Percentiles rank a stretch among this genome's conserved stretches.
These are phyloP conservation scores for Epichloe typhina DNA, from an alignment of 2,329 filamentous ascomycete genomes.

Conservation along the genomic window DNA sequence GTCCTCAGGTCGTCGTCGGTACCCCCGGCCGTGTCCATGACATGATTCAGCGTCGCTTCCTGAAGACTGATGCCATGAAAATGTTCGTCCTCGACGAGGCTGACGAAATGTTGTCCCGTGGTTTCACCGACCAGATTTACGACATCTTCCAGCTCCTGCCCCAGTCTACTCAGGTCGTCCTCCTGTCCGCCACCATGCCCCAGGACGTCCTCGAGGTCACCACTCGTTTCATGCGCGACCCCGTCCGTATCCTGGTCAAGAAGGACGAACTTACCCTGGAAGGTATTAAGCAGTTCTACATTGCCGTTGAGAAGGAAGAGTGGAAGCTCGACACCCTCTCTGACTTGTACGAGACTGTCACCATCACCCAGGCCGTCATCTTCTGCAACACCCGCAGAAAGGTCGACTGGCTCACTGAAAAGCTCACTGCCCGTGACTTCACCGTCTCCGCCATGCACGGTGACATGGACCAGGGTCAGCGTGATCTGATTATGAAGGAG, in stretches of 20 bases:
- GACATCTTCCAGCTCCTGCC: constrained; percentile 99
- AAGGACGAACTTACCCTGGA: constrained; percentile 98
- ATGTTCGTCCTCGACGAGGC: constrained; percentile 99
- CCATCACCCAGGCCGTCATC: constrained; percentile 98
- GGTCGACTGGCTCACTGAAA: constrained; percentile 99
- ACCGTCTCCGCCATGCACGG: constrained; percentile 99
- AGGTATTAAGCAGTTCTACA: constrained; percentile 99
- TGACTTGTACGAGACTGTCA: constrained; percentile 97
- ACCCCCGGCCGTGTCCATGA: constrained; percentile 97
- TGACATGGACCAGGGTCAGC: constrained; percentile 96
- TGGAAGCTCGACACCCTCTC: constrained; percentile 99
- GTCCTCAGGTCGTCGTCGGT: constrained; percentile 93
- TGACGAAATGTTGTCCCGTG: constrained; percentile 98
- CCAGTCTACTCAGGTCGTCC: constrained; percentile 95
- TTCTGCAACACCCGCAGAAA: constrained; percentile 99
- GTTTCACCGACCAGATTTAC: constrained; percentile 99
- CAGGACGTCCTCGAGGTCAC: constrained; percentile 98
- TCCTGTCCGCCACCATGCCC: constrained; percentile 96
- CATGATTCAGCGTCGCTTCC: constrained; percentile 97
- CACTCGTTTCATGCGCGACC: constrained; percentile 99
- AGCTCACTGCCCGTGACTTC: constrained; percentile 97
- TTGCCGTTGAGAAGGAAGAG: constrained; percentile 99
- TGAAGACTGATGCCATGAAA: constrained; percentile 98
- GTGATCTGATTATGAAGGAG: constrained; percentile 99
- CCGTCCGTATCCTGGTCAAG: constrained; percentile 98